These are phyloP conservation scores for Senna tora DNA, from an alignment of 306 rosid species.

Conservation along the genomic window DNA sequence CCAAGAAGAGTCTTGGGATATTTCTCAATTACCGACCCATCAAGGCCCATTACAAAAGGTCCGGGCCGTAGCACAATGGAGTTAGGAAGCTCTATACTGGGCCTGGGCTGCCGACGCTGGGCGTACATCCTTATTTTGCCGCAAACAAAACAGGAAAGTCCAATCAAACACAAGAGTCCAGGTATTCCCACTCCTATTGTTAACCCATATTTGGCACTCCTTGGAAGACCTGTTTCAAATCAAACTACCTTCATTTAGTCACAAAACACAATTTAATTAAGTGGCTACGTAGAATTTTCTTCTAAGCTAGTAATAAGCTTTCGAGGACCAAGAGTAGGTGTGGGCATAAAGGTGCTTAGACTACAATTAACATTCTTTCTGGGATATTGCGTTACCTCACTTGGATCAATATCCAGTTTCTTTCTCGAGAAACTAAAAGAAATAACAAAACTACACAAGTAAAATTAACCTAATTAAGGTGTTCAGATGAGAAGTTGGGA, in stretches of 20 bases:
- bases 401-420: not conserved
- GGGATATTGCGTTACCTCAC: not conserved
- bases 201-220: conserved; percentile 62
- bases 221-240: conserved; percentile 56
- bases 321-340: no score
- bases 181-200: conserved; percentile 67
- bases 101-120: conserved; percentile 5
- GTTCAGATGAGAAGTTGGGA: not conserved
- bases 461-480: not conserved
- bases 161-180: conserved; percentile 55
- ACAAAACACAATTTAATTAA: no score
- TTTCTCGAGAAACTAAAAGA: no score
- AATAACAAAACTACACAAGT: not conserved
- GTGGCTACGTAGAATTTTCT: not conserved
- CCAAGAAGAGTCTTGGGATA: conserved; percentile 60
- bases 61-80: conserved; percentile 26
- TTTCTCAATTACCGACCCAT: conserved; percentile 70
- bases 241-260: no score
- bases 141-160: conserved; percentile 44
- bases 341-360: no score
- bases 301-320: not conserved
- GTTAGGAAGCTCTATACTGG: conserved; percentile 10
- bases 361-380: no score
- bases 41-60: conserved; percentile 52
- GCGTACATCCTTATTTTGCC: conserved; percentile 15